Percentiles rank a stretch among this genome's conserved stretches.
Evolutionary conservation across 2,329 filamentous ascomycete genomes (phyloP).

Genomic region (Trichoderma hamatum): DNA sequence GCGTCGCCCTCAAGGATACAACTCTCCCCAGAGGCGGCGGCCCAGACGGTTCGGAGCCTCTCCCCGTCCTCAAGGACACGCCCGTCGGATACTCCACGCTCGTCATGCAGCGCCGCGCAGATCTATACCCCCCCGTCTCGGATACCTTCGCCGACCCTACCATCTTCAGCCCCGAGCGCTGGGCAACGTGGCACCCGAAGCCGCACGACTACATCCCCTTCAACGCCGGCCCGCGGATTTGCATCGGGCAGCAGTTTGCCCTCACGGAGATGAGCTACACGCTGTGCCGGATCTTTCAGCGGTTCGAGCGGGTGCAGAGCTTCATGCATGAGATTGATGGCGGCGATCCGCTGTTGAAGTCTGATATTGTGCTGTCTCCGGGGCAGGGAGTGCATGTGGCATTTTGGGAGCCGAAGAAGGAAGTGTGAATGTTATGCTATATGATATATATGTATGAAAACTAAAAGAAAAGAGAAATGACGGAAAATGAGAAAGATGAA

Average conservation of each 20-base stretch:
- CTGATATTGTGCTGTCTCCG: slow-evolving; percentile 63
- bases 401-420: slow-evolving; percentile 52
- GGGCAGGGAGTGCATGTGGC: slow-evolving; percentile 61
- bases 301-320: slow-evolving; percentile 65
- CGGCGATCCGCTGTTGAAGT: slow-evolving; percentile 56
- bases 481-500: background rate
- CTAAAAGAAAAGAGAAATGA: background rate
- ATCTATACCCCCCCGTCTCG: slow-evolving; percentile 59
- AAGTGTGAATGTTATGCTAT: background rate
- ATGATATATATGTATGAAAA: background rate
- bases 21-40: slow-evolving; percentile 74
- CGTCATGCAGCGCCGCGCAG: slow-evolving; percentile 71
- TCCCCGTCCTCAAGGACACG: slow-evolving; percentile 69
- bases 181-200: slow-evolving; percentile 63
- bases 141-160: slow-evolving; percentile 49
- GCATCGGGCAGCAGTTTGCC: slow-evolving; percentile 79
- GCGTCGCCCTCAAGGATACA: slow-evolving; percentile 71
- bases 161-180: slow-evolving; percentile 67
- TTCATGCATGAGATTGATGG: slow-evolving; percentile 59
- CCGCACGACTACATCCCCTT: slow-evolving; percentile 75
- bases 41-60: slow-evolving; percentile 59
- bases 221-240: slow-evolving; percentile 73
- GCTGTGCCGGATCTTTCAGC: slow-evolving; percentile 71
- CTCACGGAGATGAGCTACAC: slow-evolving; percentile 76
- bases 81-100: slow-evolving; percentile 68